Evolutionary conservation across 345 rosid genomes (phyloP), one percentile per base, ranked within the genome.

Genomic region (Gossypium stocksii): DNA sequence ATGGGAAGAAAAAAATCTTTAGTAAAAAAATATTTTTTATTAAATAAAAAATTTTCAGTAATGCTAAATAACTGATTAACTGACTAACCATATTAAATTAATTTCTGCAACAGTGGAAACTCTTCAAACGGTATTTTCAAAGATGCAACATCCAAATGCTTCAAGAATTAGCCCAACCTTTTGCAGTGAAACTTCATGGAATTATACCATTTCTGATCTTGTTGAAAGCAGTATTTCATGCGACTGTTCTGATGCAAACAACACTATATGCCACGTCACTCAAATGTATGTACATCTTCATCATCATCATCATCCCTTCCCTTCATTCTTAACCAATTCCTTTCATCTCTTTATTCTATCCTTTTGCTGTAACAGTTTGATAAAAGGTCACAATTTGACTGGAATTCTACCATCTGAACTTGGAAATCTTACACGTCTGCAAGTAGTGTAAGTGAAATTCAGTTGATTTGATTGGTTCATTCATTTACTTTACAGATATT

Each of bases 401-500:
- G 99, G 97, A 58, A 53, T 53, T 69, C 14, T 94, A 70, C 97
- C 97, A 14, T 77, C 74, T 74, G 97, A 92, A 59, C 78, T 94
- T 25, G 87, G 78, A 46, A 85, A 88, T 63, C 97, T 94, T 20
- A 82, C 87, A 34, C 72, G 58, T 73, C 83, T 94, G 56, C 43
- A 0, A 45, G 83, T 85, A 78, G 43, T 94, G 98, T 94, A 84
- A 67, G 94, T 79, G 19, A 19, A 48, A 22, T 13, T 76, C 69
- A 64, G n/a, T 43, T 66, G 49, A 65, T 20, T n/a, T 38, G 8
- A 41, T 41, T 41, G 68, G 15, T 41, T 64, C 49, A 43, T 41
- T 65, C n/a, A 19, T 57, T 20, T 2, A 34, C 16, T 46, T 57
- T 57, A 20, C 27, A 57, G 5, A 20, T 20, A 57, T 57, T 19